phyloP scores from a whole-genome alignment of 2,329 filamentous ascomycete genomes.

The Dryadomyces quercus-mongolicae region DNA sequence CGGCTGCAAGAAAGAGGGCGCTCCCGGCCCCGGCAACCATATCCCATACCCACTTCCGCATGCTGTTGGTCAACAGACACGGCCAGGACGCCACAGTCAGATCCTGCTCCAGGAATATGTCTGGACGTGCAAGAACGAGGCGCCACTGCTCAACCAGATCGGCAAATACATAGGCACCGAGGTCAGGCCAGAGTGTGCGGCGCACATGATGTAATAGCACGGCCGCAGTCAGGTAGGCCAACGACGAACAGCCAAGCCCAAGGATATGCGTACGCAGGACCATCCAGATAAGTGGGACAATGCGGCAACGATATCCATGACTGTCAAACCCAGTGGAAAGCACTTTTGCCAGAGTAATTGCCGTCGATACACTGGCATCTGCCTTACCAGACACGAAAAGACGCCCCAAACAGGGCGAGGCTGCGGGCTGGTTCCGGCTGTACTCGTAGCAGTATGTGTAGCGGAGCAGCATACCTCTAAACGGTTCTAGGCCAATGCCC shows the following conservation, averaged over 20 bases:
- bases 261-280: too few relatives aligned
- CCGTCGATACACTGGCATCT: too few relatives aligned
- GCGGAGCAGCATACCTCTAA: neutral
- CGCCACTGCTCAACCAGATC: conserved; percentile 23
- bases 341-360: too few relatives aligned
- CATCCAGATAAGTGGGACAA: too few relatives aligned
- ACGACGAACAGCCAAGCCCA: neutral
- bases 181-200: conserved; percentile 18
- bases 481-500: neutral
- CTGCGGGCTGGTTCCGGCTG: too few relatives aligned
- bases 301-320: too few relatives aligned
- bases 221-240: conserved; percentile 19
- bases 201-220: conserved; percentile 27
- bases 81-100: conserved; percentile 11
- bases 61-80: conserved; percentile 1
- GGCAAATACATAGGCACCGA: conserved; percentile 18
- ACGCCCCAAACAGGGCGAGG: too few relatives aligned
- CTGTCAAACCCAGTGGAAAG: too few relatives aligned
- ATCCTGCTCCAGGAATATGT: conserved; percentile 20
- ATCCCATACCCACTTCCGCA: conserved; percentile 12
- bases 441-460: too few relatives aligned
- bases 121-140: conserved; percentile 22
- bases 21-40: conserved; percentile 4
- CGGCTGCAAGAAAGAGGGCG: conserved; percentile 1
- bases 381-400: too few relatives aligned